Conservation (phyloP, 345 rosid genomes). For the Brassica rapa region DNA sequence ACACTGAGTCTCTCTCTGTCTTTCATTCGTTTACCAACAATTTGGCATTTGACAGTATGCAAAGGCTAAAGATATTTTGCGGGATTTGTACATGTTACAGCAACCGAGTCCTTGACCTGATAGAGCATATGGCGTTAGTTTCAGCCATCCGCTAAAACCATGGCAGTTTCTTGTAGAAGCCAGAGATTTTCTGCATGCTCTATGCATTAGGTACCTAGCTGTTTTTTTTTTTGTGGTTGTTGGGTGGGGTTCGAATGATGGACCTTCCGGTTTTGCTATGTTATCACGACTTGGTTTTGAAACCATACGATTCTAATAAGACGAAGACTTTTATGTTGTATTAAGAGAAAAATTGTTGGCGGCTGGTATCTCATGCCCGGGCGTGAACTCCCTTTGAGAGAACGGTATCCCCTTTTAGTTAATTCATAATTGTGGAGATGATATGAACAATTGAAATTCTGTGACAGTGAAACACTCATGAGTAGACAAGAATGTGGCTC, state of each 20-base stretch:
- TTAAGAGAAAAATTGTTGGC: not conserved
- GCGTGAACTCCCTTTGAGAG: not conserved
- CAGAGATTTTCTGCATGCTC: not conserved
- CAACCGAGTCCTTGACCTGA: constrained; percentile 91
- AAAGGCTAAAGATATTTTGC: not conserved
- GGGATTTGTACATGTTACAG: constrained; percentile 44
- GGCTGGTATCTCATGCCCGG: not conserved
- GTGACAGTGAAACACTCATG: not conserved
- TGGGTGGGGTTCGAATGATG: not conserved
- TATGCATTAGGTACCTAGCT: constrained; percentile 17
- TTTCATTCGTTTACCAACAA: not conserved
- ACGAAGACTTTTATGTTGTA: not conserved
- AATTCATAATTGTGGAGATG: not conserved
- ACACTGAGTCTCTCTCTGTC: not conserved
- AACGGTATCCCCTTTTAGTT: not conserved
- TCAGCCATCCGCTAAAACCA: constrained; percentile 46
- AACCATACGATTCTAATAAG: not conserved
- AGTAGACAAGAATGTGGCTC: not conserved
- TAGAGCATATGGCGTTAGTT: constrained; percentile 87
- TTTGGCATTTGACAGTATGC: not conserved
- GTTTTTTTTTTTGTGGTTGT: not conserved
- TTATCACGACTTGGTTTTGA: not conserved
- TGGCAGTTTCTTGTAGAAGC: not conserved
- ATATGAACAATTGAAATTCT: not conserved
- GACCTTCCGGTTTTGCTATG: constrained; percentile 14